These are phyloP conservation scores for Martiniozyma asiatica DNA, from an alignment of 1,139 yeast genomes.

Conservation along the genomic window DNA sequence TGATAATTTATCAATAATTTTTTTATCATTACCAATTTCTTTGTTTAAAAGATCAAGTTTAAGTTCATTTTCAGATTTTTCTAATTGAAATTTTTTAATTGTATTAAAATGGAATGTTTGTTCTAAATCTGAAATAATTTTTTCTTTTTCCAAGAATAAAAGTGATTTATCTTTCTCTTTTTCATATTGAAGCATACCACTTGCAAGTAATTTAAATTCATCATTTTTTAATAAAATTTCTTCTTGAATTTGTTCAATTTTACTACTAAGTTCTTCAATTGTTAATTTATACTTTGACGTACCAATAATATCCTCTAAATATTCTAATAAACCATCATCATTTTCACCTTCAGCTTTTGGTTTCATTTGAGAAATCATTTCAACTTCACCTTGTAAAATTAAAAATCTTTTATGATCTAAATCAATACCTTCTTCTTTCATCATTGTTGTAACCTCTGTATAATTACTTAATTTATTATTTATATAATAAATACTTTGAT, in stretches of 20 bases:
- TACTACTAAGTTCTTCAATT: constrained; percentile 52
- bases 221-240: constrained; percentile 71
- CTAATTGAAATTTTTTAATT: neutral
- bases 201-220: constrained; percentile 68
- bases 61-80: constrained; percentile 21
- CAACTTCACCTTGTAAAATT: constrained; percentile 96
- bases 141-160: constrained; percentile 53
- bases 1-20: constrained; percentile 32
- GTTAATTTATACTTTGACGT: constrained; percentile 71
- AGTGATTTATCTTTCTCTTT: constrained; percentile 61
- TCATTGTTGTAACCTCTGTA: constrained; percentile 63
- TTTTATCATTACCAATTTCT: constrained; percentile 35
- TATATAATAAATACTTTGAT: constrained; percentile 67
- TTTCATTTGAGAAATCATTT: constrained; percentile 96
- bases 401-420: constrained; percentile 89
- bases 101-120: constrained; percentile 1
- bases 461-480: constrained; percentile 61
- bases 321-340: constrained; percentile 90
- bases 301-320: constrained; percentile 92
- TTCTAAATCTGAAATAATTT: constrained; percentile 40
- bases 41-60: constrained; percentile 29
- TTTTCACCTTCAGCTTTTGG: constrained; percentile 88
- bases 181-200: constrained; percentile 63
- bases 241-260: constrained; percentile 51
- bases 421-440: constrained; percentile 83